Conservation (phyloP, 2,329 filamentous ascomycete species). For the Aspergillus melleus region DNA sequence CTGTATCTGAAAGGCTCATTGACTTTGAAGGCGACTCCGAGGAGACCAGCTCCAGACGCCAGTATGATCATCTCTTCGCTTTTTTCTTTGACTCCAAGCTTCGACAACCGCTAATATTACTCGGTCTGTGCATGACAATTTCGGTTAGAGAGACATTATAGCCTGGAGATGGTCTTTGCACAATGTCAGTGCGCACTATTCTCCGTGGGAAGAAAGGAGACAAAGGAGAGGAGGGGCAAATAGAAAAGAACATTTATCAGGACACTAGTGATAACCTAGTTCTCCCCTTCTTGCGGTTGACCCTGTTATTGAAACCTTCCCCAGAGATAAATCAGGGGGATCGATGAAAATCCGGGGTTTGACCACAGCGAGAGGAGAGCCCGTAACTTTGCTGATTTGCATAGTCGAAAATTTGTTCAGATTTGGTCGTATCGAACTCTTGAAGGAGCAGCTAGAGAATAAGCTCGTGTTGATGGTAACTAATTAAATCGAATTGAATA, state of each 20-base stretch:
- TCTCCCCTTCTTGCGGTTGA: background rate
- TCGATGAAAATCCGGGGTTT: slow-evolving; percentile 13
- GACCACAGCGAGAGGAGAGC: background rate
- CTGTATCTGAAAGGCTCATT: background rate
- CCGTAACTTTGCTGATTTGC: background rate
- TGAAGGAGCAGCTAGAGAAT: background rate
- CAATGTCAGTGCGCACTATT: background rate
- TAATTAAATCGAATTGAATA: background rate
- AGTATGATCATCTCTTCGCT: background rate
- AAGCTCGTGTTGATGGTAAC: background rate
- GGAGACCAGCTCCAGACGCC: background rate
- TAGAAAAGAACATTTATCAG: background rate
- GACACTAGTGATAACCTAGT: background rate
- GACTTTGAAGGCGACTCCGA: background rate
- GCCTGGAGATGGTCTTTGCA: background rate
- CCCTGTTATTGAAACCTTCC: background rate
- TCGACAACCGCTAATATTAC: slow-evolving; percentile 1
- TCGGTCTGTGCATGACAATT: background rate
- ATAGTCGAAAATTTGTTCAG: background rate
- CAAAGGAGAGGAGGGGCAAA: background rate
- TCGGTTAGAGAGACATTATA: background rate
- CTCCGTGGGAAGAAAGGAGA: background rate
- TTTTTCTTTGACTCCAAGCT: background rate
- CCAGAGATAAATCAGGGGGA: background rate
- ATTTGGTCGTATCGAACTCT: background rate